Evolutionary conservation across 345 rosid species (phyloP), one percentile per base, ranked within the genome.

Genomic region (Acer saccharum): DNA sequence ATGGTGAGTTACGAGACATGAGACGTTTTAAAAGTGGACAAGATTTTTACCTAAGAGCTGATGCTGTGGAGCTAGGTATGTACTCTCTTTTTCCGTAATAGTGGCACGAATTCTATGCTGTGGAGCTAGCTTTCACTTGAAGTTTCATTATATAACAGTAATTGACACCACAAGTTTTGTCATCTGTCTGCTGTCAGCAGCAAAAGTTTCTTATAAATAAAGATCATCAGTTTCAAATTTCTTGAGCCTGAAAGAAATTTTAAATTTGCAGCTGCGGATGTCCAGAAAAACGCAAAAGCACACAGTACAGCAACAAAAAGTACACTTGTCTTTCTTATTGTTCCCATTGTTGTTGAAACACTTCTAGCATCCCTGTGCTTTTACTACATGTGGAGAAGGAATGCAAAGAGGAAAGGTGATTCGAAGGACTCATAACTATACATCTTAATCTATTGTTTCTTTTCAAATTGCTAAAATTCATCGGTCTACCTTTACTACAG

Each of bases 61-160:
- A 68, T 68, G 72, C 57, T 4, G 32, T 68, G 72, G 72, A 68
- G 18, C 32, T 46, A 69, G 72, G 72, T 69, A 23, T 20, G 8
- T 32, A 32, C 39, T 32, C 39, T 32, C 39, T 4, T 32, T 32
- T 32, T 4, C n/a, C 39, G 4, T 32, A 32, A 32, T 32, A 32
- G 6, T 32, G 39, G 39, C 39, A 4, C 3, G 39, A 32, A 32
- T 3, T 32, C 0, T 32, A 3, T 32, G 39, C 3, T 32, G 6
- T 32, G 3, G 44, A 7, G 12, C 4, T 16, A 50, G 20, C 2
- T 54, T 54, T 12, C 4, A 58, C n/a, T 20, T 17, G 55, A 12
- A 67, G 46, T 20, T 20, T 20, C 23, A 5, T 43, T 43, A 9
- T 6, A 43, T 6, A 43, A 43, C 1, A 43, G 10, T 43, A 2